Conservation (phyloP, 2,329 filamentous ascomycete genomes). For the Colletotrichum scovillei region DNA sequence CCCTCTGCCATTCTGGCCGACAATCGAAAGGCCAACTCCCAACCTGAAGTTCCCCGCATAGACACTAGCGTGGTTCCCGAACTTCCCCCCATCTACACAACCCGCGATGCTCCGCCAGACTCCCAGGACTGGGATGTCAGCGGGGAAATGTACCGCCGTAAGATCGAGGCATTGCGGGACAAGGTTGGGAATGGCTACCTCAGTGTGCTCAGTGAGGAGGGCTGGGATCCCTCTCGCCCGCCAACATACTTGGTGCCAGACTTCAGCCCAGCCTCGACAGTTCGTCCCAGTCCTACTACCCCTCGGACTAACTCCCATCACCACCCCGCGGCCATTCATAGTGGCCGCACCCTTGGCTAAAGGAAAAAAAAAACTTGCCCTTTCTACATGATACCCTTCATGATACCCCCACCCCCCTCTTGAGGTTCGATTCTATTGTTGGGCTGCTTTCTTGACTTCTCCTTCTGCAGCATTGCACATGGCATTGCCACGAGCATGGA, state of each 20-base stretch:
- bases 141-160: constrained; percentile 85
- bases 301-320: constrained; percentile 46
- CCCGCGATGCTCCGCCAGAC: constrained; percentile 44
- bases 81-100: constrained; percentile 45
- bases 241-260: constrained; percentile 52
- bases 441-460: constrained; percentile 28
- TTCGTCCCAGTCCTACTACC: constrained; percentile 49
- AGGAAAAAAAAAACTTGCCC: constrained; percentile 20
- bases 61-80: constrained; percentile 50
- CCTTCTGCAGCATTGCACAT: constrained; percentile 30
- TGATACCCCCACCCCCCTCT: constrained; percentile 39
- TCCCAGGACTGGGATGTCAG: constrained; percentile 72
- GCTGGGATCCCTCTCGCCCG: constrained; percentile 61
- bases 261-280: constrained; percentile 49
- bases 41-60: constrained; percentile 50
- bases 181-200: constrained; percentile 91
- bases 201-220: constrained; percentile 84
- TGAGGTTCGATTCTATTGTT: constrained; percentile 34
- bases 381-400: constrained; percentile 38
- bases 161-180: constrained; percentile 86
- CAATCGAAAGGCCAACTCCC: constrained; percentile 44
- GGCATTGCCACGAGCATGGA: constrained; percentile 31
- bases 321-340: constrained; percentile 61
- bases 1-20: constrained; percentile 46
- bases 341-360: constrained; percentile 63